A percentile compares a stretch with the other conserved stretches of the same genome.
Evolutionary conservation across 495 filamentous ascomycete species (phyloP).

Genomic region (Cryomyces minteri): DNA sequence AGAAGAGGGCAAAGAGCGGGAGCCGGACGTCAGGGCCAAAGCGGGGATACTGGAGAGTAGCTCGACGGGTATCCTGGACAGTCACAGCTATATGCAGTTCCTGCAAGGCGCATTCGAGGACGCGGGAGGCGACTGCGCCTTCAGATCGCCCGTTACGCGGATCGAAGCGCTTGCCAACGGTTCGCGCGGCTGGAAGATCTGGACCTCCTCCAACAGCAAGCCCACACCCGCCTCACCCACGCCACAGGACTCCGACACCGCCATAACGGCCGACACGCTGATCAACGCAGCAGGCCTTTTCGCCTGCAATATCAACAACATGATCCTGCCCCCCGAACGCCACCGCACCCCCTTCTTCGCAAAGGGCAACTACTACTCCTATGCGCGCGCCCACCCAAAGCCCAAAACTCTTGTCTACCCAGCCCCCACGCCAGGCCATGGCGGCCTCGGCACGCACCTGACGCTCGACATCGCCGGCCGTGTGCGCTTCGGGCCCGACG

Average conservation of each 20-base stretch:
- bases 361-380: constrained; percentile 92
- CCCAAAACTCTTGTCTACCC: constrained; percentile 75
- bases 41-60: constrained; percentile 64
- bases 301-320: constrained; percentile 62
- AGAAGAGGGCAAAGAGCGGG: constrained; percentile 39
- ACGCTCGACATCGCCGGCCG: constrained; percentile 77
- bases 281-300: constrained; percentile 76
- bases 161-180: constrained; percentile 34
- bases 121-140: constrained; percentile 51
- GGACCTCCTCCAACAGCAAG: constrained; percentile 27
- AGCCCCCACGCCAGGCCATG: constrained; percentile 58
- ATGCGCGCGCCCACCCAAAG: constrained; percentile 41
- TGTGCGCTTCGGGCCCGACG: constrained; percentile 85
- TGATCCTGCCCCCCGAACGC: constrained; percentile 44
- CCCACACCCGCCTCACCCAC: constrained; percentile 3
- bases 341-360: constrained; percentile 56
- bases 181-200: constrained; percentile 32
- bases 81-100: constrained; percentile 63
- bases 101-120: constrained; percentile 65
- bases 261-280: constrained; percentile 53
- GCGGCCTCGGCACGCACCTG: constrained; percentile 80
- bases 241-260: constrained; percentile 2
- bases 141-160: constrained; percentile 38
- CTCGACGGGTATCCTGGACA: constrained; percentile 81
- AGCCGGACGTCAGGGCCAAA: constrained; percentile 54